Base-by-base conservation (phyloP, 1,139 yeast genomes). In the Debaryomyces robertsiae region DNA sequence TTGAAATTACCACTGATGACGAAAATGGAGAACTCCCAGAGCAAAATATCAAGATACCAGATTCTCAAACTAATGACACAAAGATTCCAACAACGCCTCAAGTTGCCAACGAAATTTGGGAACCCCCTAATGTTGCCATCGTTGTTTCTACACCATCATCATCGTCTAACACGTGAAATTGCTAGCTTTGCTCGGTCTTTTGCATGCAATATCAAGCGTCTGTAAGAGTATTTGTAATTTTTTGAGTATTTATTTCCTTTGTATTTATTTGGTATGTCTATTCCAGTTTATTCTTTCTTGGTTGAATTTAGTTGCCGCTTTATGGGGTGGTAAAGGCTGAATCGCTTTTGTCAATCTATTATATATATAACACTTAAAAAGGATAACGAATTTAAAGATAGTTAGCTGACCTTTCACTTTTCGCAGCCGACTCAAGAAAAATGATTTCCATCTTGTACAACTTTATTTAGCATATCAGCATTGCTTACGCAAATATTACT, bases 1-100 rank as follows among this genome's bases (percentile, higher is more conserved):
- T 53, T 41, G 70, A 56, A 25, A 47, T 60, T 14, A 58, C 66
- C 10, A 69, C 63, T 43, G 67, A 63, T 39, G 46, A 43, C 31
- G 53, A 49, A 40, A 53, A 48, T 11, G 28, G 31, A 11, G 30
- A 30, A n/a, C 27, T 25, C 9, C 13, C 33, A 9, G 38, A 28
- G 14, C 33, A 22, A 18, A 31, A 38, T 7, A 19, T 35, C n/a
- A 24, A 25, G 15, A 13, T 22, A 3, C 11, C 30, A 5, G 11
- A 17, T 25, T 14, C 28, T 13, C 28, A 13, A 25, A 25, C 28
- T 6, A 25, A 9, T 25, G 10, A 25, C 11, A 25, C 11, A 6
- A n/a, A 25, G 28, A 5, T 6, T 6, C 28, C 5, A 25, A 6
- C 14, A 13, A n/a, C 11, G 10, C 14, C 27, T n/a, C 16, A 28